Evolutionary conservation across 805 yeast genomes (phyloP).

Genomic region (Saccharomyces jurei): DNA sequence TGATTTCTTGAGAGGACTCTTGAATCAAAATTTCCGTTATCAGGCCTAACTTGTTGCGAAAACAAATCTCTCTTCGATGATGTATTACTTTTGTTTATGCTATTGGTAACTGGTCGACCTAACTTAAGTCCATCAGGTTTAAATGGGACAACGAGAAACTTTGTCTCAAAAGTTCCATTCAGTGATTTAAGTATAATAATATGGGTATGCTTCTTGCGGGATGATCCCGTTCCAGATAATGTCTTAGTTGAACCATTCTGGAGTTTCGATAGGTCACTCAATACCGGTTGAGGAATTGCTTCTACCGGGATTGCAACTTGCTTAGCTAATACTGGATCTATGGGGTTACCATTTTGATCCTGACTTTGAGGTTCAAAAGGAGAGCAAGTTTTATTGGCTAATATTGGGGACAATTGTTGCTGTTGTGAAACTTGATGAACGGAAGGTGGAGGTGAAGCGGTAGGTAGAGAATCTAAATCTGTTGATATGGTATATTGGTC

Average conservation of each 20-base stretch:
- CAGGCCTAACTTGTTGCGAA: slow-evolving; percentile 39
- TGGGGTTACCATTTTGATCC: background rate
- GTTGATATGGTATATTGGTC: slow-evolving; percentile 6
- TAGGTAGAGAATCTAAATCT: background rate
- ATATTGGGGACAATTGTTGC: background rate
- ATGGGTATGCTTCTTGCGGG: slow-evolving; percentile 35
- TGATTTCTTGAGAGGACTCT: slow-evolving; percentile 89
- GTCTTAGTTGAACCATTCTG: background rate
- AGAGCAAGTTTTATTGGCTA: background rate
- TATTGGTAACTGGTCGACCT: slow-evolving; percentile 74
- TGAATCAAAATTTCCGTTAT: slow-evolving; percentile 91
- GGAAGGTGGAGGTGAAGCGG: background rate
- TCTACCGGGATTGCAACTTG: background rate
- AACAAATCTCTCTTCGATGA: slow-evolving; percentile 31
- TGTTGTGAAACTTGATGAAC: background rate
- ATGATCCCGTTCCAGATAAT: slow-evolving; percentile 2
- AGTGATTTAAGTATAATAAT: slow-evolving; percentile 67
- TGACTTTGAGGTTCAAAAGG: background rate
- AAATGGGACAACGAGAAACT: slow-evolving; percentile 70
- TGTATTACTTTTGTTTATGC: slow-evolving; percentile 35
- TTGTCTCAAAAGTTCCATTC: slow-evolving; percentile 75
- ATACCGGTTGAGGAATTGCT: background rate
- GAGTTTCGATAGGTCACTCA: background rate
- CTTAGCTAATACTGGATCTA: background rate
- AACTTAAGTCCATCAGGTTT: slow-evolving; percentile 76